Evolutionary conservation across 129 eudicot species (phyloP), one percentile per base, ranked within the genome.

Genomic region (Solidago caesia): DNA sequence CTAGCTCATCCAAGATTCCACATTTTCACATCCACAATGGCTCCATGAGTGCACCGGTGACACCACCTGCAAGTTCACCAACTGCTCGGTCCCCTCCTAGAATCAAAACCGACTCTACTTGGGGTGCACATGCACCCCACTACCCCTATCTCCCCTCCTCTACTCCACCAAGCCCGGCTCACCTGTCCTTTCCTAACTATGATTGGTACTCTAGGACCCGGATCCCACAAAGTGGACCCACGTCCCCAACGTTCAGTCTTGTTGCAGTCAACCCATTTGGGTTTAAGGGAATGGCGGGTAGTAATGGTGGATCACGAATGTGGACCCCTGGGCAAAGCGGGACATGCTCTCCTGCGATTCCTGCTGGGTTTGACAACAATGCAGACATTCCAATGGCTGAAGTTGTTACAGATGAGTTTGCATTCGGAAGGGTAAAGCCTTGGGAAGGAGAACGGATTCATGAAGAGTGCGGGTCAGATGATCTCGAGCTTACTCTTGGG

Each of bases 361-460:
- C 96, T 10, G 66, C 82, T 4, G 86, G 85, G 15, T 70, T 77
- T 15, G 95, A 88, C 39, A 84, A 83, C 61, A 83, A 83, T 49
- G 83, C 87, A 3, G 89, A 91, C 15, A 80, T 91, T 61, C 96
- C 92, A 5, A 91, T 89, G 96, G 80, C 82, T 12, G 89, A 86
- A 66, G 90, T 75, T 61, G 58, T 84, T 14, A 42, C 90, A 5
- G 89, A 83, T 75, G 97, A 91, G 33, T 91, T 91, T 72, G 97
- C 96, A 21, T 91, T 91, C 27, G 88, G 86, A 63, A 77, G 85
- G 26, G 97, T 91, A 73, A 89, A 89, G 80, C 88, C 97, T 0
- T 91, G 97, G 97, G 87, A 91, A 87, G 97, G 97, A 68, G 97
- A 91, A 78, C 83, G 89, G 89, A 91, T 91, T 63, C 97, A 91